Evolutionary conservation across 306 rosid genomes (phyloP), one percentile per base, ranked within the genome.

Genomic region (Elaeagnus macrophylla): DNA sequence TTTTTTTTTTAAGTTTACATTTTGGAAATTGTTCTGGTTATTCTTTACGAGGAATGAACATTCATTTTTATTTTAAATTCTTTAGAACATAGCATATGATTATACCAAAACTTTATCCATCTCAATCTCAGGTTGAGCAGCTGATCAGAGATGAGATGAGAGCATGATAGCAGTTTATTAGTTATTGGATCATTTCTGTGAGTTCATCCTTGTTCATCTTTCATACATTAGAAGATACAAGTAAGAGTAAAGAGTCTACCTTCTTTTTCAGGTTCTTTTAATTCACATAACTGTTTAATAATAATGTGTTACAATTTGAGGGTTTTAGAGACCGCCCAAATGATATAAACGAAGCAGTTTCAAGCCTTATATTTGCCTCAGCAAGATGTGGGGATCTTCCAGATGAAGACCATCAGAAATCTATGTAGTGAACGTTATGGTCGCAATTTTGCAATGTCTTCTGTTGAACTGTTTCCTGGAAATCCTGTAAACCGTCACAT

Each of bases 351-450:
- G 96, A 84, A 78, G 96, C 97, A 12, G 72, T 82, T 68, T 91
- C 97, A 12, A 86, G 78, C 62, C 86, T 91, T 44, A 80, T 86
- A 61, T 91, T 42, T 78, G 94, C 97, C 35, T 86, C 97, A 19
- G 91, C 95, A 4, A 74, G 97, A 73, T 82, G 82, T 58, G 97
- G 96, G 11, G 85, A 91, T 52, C 72, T 91, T 13, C 96, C 89
- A 16, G 97, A 91, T 12, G 56, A 40, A 69, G 59, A n/a, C n/a
- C n/a, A 76, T 91, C 39, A 75, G 91, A 61, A 78, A 82, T 65
- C 80, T 91, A 48, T 91, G 86, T 12, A 74, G 70, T 44, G 60
- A 84, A 43, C 88, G 94, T 6, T 82, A 91, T 37, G 96, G 97
- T 8, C 71, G 57, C 44, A 70, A 56, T 43, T 80, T 80, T 58